Base-by-base conservation (phyloP, 106 monocot genomes). In the Amphibolis antarctica region DNA sequence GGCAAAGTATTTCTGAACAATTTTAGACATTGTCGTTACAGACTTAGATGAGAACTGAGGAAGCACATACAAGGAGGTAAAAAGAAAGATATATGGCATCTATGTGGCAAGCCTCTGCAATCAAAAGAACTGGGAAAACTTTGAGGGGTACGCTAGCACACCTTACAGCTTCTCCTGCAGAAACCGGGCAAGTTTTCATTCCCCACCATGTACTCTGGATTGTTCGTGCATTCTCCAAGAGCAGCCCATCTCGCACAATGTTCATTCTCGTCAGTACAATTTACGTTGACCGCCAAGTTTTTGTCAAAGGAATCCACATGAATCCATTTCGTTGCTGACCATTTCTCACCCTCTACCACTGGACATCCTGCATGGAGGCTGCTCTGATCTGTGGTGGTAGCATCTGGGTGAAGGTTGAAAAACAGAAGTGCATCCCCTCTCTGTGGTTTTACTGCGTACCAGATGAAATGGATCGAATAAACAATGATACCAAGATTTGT, bases 261-360 rank as follows among this genome's bases (percentile, higher is more conserved):
- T 11, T 77, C 80, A 30, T 96, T 87, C 44, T 74, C 59, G 29
- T 96, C 96, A 0, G 73, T 69, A 68, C 96, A 96, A n/a, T 76
- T 76, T 18, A 67, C 89, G 27, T 55, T 36, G 27, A 44, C 55
- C 0, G 67, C 43, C 18, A 69, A 26, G 4, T 70, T 60, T 53
- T 80, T 80, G 68, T 87, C 86, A 20, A 96, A 96, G 13, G 86
- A 84, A n/a, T 61, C 79, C 10, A 96, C 96, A 21, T 86, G 90
- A 65, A 96, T 90, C 96, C 96, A 96, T 61, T 96, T 96, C 12
- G 96, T 96, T 19, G 90, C 96, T 0, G 96, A 96, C 89, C 89
- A 96, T 56, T 96, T 96, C 71, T 90, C 96, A 20, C 96, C 96
- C 65, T 87, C 76, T 24, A 86, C 59, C 17, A 96, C 90, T 0